Evolutionary conservation across 2,329 filamentous ascomycete genomes (phyloP).

Genomic region (Aspergillus luchuensis): DNA sequence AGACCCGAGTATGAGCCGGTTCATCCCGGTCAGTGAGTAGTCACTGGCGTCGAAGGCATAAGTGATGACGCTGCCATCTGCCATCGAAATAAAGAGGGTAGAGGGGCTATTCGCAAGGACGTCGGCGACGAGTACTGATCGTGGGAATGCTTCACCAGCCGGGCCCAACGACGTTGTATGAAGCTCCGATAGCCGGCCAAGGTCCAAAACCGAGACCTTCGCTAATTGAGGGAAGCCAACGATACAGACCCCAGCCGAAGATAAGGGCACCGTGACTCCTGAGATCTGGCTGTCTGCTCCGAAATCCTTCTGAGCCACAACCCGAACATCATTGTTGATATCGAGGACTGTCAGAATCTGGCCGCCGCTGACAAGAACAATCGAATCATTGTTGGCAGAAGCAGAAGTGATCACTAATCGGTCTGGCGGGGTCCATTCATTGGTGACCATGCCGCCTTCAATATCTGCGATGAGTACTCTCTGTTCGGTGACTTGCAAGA

Average conservation of each 20-base stretch:
- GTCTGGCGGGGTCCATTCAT: constrained; percentile 50
- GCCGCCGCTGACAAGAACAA: constrained; percentile 76
- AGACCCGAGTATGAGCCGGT: constrained; percentile 81
- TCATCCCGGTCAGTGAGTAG: constrained; percentile 69
- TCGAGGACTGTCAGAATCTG: constrained; percentile 70
- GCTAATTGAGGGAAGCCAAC: constrained; percentile 88
- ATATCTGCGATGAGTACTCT: constrained; percentile 64
- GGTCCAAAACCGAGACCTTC: constrained; percentile 70
- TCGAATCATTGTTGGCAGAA: constrained; percentile 69
- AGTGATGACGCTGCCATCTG: constrained; percentile 86
- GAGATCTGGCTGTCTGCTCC: constrained; percentile 75
- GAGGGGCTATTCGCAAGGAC: constrained; percentile 68
- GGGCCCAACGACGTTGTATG: constrained; percentile 64
- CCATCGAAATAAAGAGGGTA: constrained; percentile 85
- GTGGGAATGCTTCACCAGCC: constrained; percentile 75
- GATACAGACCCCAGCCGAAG: constrained; percentile 68
- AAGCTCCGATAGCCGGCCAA: constrained; percentile 66
- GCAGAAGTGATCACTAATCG: constrained; percentile 70
- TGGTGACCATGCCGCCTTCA: constrained; percentile 49
- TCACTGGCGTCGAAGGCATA: constrained; percentile 68
- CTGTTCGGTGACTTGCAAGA: constrained; percentile 75
- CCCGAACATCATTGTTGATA: constrained; percentile 59
- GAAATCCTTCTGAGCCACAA: constrained; percentile 63
- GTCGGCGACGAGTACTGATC: constrained; percentile 77
- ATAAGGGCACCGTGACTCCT: constrained; percentile 73